These are phyloP conservation scores for Alternaria triticina DNA, from an alignment of 2,329 filamentous ascomycete genomes.

Conservation along the genomic window DNA sequence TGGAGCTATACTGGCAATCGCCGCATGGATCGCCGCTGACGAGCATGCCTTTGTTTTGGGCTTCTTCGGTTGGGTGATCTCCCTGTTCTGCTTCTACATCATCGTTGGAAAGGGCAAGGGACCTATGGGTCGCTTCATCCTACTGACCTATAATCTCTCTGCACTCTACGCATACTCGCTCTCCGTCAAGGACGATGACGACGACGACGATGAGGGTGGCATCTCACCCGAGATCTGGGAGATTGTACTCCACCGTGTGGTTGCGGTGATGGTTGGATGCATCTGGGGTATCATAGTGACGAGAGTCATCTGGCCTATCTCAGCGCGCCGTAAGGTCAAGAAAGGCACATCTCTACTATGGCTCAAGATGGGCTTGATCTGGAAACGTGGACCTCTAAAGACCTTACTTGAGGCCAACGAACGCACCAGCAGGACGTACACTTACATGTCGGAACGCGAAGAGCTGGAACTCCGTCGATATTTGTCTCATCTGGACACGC, in stretches of 20 bases:
- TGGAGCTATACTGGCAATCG: slow-evolving; percentile 75
- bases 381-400: slow-evolving; percentile 89
- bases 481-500: slow-evolving; percentile 71
- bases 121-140: slow-evolving; percentile 89
- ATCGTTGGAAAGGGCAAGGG: slow-evolving; percentile 84
- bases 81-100: slow-evolving; percentile 85
- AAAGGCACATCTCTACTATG: slow-evolving; percentile 90
- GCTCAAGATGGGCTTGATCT: slow-evolving; percentile 92
- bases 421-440: slow-evolving; percentile 34
- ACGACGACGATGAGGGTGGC: slow-evolving; percentile 85
- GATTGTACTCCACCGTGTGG: slow-evolving; percentile 85
- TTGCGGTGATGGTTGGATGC: slow-evolving; percentile 84
- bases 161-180: slow-evolving; percentile 94
- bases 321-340: slow-evolving; percentile 84
- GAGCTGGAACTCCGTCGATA: slow-evolving; percentile 87
- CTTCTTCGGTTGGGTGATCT: slow-evolving; percentile 80
- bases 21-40: slow-evolving; percentile 77
- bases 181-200: slow-evolving; percentile 76
- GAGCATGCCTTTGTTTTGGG: slow-evolving; percentile 79
- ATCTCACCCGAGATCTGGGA: slow-evolving; percentile 82
- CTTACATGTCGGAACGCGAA: slow-evolving; percentile 88
- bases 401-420: slow-evolving; percentile 61
- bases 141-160: slow-evolving; percentile 95
- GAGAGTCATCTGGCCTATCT: slow-evolving; percentile 90
- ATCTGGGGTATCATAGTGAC: slow-evolving; percentile 93